Conservation (phyloP, 139 green algal species). For the Chlorella sp. region DNA sequence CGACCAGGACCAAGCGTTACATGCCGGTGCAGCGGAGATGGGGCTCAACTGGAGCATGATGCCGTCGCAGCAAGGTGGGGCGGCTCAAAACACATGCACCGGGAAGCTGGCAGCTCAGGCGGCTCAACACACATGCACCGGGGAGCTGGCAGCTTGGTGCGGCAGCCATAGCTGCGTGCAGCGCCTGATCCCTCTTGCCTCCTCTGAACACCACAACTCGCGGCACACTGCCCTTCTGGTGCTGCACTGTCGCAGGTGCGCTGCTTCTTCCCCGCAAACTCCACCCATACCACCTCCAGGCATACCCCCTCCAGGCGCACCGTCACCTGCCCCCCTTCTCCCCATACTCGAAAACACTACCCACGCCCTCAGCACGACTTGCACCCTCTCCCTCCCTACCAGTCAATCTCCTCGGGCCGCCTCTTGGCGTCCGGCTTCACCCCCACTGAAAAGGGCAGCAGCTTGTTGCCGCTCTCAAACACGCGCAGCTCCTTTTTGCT, state of each 20-base stretch:
- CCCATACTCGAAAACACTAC: neutral
- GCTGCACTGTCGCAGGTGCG: neutral
- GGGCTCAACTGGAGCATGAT: too few relatives aligned
- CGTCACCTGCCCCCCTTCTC: too few relatives aligned
- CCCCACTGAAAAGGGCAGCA: constrained; percentile 34
- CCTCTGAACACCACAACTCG: neutral
- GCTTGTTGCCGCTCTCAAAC: constrained; percentile 39
- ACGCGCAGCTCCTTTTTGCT: constrained; percentile 32
- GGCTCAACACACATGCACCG: too few relatives aligned
- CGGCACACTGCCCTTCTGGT: neutral
- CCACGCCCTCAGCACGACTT: neutral
- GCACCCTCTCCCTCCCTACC: neutral
- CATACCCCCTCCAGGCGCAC: neutral
- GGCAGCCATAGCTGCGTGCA: too few relatives aligned
- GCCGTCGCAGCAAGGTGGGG: too few relatives aligned
- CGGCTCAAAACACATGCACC: too few relatives aligned
- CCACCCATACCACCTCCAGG: too few relatives aligned
- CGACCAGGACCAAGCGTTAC: too few relatives aligned
- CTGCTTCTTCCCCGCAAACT: neutral
- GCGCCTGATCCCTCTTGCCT: too few relatives aligned
- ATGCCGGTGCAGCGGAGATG: too few relatives aligned
- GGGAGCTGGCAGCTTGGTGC: too few relatives aligned
- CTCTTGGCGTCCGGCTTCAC: constrained; percentile 21
- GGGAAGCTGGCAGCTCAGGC: too few relatives aligned
- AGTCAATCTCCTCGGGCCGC: constrained; percentile 33